Evolutionary conservation across 2,329 filamentous ascomycete species (phyloP), one percentile per base, ranked within the genome.

Genomic region (Monilinia vaccinii-corymbosi): DNA sequence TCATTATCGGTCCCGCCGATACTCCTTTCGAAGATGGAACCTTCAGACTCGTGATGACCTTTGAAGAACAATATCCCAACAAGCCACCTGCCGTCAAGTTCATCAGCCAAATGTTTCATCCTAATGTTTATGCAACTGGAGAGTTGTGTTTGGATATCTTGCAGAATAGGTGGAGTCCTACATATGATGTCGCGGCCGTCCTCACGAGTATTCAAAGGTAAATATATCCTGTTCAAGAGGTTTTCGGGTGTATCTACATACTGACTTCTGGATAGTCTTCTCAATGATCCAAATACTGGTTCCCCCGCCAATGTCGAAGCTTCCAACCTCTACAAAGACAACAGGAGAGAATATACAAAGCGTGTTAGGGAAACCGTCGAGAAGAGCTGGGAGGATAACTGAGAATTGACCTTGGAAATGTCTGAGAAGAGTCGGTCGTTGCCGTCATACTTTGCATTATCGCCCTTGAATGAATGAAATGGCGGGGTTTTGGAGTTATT

Each of bases 61-160:
- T 99, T 69, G 94, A 97, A 73, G 94, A 99, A 75, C 92, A 96
- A 71, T 99, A 99, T 70, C 94, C 94, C 34, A 99, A 97, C 77
- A 97, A 97, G 74, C 94, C 94, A 6, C 94, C 94, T 0, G 89
- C 91, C 38, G 94, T 97, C 76, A 97, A 97, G 73, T 99, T 99
- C 74, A 96, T 99, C 73, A 96, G 90, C 75, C 86, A 94, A 74
- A 99, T 99, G 94, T 99, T 99, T 75, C 94, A 99, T 70, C 94
- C 94, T 21, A 99, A 99, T 72, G 94, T 99, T 60, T 99, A 99
- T 73, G 92, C 89, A 57, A 97, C 92, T 0, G 94, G 94, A 63
- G 94, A 99, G 77, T 81, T 99, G 55, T 99, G 94, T 72, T 78
- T 99, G 66, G 94, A 99, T 72, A 99, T 99, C 67, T 76, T 99